Evolutionary conservation across 2,329 filamentous ascomycete genomes (phyloP).

Genomic region (Colletotrichum sublineola): DNA sequence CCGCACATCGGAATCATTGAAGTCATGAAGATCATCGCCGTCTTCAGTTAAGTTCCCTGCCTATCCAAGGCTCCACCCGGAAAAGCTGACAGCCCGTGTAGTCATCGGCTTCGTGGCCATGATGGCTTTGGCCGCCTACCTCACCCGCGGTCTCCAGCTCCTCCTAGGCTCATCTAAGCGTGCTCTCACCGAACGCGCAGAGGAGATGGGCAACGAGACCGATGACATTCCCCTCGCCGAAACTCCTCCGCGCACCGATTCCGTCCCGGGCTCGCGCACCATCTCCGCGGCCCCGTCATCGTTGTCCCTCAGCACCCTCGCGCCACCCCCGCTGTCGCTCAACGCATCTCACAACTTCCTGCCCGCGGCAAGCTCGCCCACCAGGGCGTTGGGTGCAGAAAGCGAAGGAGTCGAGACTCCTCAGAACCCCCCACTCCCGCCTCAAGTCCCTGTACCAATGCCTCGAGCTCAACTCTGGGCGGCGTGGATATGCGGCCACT

Average conservation of each 20-base stretch:
- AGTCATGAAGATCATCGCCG: slow-evolving; percentile 69
- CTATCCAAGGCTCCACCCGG: neutral
- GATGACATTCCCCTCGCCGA: slow-evolving; percentile 63
- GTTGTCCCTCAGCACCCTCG: slow-evolving; percentile 41
- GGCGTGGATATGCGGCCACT: slow-evolving; percentile 57
- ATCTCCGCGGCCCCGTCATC: slow-evolving; percentile 43
- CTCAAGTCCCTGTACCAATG: slow-evolving; percentile 58
- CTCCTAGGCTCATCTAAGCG: slow-evolving; percentile 65
- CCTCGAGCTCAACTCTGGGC: slow-evolving; percentile 66
- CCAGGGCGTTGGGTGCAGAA: neutral
- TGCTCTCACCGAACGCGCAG: slow-evolving; percentile 63
- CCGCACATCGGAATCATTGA: slow-evolving; percentile 66
- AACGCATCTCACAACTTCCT: slow-evolving; percentile 45
- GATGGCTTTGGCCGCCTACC: slow-evolving; percentile 65
- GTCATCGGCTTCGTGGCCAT: slow-evolving; percentile 68
- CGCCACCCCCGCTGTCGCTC: slow-evolving; percentile 40
- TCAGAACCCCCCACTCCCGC: slow-evolving; percentile 44
- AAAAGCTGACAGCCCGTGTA: slow-evolving; percentile 45
- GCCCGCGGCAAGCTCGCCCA: slow-evolving; percentile 38
- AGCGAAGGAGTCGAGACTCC: neutral
- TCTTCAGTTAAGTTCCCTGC: slow-evolving; percentile 64
- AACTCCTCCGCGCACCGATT: slow-evolving; percentile 29
- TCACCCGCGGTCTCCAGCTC: slow-evolving; percentile 67
- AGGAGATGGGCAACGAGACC: slow-evolving; percentile 60
- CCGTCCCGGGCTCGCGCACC: slow-evolving; percentile 44